Base-by-base conservation (phyloP, 1,284 basidiomycete genomes). In the Rhizoctonia solani region DNA sequence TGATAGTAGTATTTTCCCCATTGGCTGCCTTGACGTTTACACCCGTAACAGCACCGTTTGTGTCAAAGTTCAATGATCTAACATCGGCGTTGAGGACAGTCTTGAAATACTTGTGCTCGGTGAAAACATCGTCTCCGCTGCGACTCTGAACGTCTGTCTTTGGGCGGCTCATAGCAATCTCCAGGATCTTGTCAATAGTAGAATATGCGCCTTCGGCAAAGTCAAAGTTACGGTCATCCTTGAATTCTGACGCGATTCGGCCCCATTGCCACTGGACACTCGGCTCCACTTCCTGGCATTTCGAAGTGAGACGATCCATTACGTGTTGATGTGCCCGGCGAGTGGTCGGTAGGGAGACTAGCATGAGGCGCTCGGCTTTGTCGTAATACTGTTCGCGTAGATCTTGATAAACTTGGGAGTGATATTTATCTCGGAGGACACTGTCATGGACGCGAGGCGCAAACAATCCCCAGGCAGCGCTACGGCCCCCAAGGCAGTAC, bases 381-480 rank as follows among this genome's bases (percentile, higher is more conserved):
- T 53, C 34, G 37, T 50, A 67, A 13, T 39, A 69, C 11, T 66
- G 27, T 16, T 19, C 16, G 9, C 41, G 27, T 3, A 69, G 54
- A 2, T 50, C 65, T 21, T 42, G 11, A 11, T 23, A 19, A n/a
- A 69, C 50, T 19, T 46, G 16, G 21, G 37, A 6, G 32, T 59
- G 68, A 27, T 71, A 66, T 27, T 65, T 34, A 14, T 67, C 39
- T 1, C 50, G 25, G 13, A 72, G 68, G 30, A 46, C 69, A 3
- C 66, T 39, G 52, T 69, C 66, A 46, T 71, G 68, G 25, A 72
- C 56, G 4, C 72, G 63, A 21, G 72, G 72, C 23, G 55, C 41
- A 58, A 72, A 72, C 1, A 72, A 68, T 16, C 71, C 71, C 71
- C 72, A 72, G 4, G 54, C 69, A 39, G 71, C 50, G 68, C 71